Percentiles rank a stretch among this genome's conserved stretches.
Conservation (phyloP, 306 rosid species). For the Cucumis hystrix region DNA sequence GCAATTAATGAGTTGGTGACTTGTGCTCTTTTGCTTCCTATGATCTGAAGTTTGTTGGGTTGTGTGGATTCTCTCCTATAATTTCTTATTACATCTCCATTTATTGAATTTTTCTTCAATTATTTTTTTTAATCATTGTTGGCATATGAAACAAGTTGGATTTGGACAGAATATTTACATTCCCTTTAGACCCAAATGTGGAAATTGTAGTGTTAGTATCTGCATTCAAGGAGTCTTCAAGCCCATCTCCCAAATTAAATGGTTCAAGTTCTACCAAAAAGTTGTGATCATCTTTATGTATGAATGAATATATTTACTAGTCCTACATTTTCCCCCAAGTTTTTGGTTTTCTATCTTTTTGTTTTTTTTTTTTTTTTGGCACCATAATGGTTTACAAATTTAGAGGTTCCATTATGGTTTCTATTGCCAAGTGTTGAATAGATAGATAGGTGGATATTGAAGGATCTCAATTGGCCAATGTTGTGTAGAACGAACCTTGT, state of each 20-base stretch:
- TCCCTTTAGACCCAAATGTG: conserved; percentile 65
- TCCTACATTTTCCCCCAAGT: background rate
- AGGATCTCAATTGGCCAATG: background rate
- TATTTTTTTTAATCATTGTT: background rate
- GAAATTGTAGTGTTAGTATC: conserved; percentile 46
- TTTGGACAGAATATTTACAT: conserved; percentile 78
- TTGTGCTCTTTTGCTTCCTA: background rate
- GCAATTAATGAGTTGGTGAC: background rate
- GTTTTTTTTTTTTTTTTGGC: background rate
- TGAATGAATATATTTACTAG: background rate
- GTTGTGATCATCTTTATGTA: conserved; percentile 1
- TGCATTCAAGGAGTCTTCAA: conserved; percentile 44
- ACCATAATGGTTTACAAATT: background rate
- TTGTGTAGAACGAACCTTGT: background rate
- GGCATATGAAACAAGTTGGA: conserved; percentile 40
- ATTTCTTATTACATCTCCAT: background rate
- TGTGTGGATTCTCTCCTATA: background rate
- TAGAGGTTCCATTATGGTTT: no score
- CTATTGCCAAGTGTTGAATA: no score
- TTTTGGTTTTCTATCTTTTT: background rate
- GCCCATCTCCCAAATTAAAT: conserved; percentile 34
- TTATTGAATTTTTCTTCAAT: background rate
- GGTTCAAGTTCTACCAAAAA: conserved; percentile 23
- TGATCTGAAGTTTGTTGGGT: background rate
- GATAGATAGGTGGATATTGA: no score